A percentile compares a stretch with the other conserved stretches of the same genome.
Conservation (phyloP, 129 eudicot genomes). For the Erigeron canadensis region DNA sequence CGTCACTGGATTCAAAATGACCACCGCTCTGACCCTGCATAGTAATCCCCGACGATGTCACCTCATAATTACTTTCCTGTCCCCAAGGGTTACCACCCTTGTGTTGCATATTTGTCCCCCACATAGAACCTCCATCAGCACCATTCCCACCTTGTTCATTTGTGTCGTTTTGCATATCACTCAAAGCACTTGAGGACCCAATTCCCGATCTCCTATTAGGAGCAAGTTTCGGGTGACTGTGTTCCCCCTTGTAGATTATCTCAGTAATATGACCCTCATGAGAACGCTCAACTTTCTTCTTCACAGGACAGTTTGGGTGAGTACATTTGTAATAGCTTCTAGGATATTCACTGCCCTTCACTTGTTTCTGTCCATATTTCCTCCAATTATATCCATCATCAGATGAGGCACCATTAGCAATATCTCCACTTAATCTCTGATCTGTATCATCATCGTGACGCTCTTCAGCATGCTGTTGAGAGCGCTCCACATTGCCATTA, state of each 20-base stretch:
- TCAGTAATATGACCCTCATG: conserved; percentile 83
- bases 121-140: conserved; percentile 45
- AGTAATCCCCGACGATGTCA: conserved; percentile 47
- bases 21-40: conserved; percentile 39
- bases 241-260: conserved; percentile 81
- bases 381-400: conserved; percentile 92
- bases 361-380: conserved; percentile 94
- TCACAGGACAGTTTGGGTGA: conserved; percentile 72
- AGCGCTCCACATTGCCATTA: conserved; percentile 38
- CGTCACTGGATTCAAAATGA: conserved; percentile 56
- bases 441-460: conserved; percentile 45
- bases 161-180: conserved; percentile 47
- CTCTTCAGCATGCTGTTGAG: conserved; percentile 51
- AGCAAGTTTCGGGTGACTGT: conserved; percentile 75
- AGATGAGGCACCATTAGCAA: conserved; percentile 42
- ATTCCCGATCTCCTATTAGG: conserved; percentile 51
- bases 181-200: conserved; percentile 44
- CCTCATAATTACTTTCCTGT: conserved; percentile 50
- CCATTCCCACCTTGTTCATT: conserved; percentile 52
- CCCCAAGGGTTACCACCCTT: conserved; percentile 35
- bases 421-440: conserved; percentile 48
- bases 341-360: conserved; percentile 88
- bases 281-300: conserved; percentile 84
- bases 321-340: conserved; percentile 94
- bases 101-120: conserved; percentile 40